Percentiles rank a stretch among this genome's conserved stretches.
phyloP scores from a whole-genome alignment of 2,329 filamentous ascomycete genomes.

The Stachybotrys chartarum region DNA sequence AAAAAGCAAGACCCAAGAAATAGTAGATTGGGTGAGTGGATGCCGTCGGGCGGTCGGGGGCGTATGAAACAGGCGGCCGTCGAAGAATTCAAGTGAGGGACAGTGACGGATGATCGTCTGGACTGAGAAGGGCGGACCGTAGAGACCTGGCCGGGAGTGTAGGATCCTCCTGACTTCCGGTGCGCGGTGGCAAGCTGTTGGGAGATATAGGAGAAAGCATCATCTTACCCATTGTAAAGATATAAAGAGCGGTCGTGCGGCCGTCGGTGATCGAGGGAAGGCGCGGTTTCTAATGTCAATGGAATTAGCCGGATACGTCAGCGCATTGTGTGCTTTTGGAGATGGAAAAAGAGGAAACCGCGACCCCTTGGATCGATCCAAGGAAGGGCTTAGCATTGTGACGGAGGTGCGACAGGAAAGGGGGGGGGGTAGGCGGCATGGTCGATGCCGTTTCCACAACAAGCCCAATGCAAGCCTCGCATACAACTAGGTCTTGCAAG shows the following conservation, averaged over 20 bases:
- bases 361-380: background rate
- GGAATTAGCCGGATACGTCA: no score
- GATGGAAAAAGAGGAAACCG: background rate
- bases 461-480: no score
- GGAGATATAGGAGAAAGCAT: conserved; percentile 18
- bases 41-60: background rate
- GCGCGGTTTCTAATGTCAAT: conserved; percentile 15
- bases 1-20: conserved; percentile 36
- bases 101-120: background rate
- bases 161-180: conserved; percentile 13
- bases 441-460: background rate
- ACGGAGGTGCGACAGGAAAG: conserved; percentile 13
- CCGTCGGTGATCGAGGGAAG: conserved; percentile 19
- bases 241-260: conserved; percentile 29
- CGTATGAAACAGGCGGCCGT: background rate
- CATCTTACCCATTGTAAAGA: conserved; percentile 34
- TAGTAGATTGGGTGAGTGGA: conserved; percentile 31
- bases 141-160: background rate
- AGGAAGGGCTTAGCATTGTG: conserved; percentile 12
- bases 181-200: conserved; percentile 15
- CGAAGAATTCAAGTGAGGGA: conserved; percentile 5
- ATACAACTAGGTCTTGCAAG: background rate
- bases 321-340: background rate
- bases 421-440: conserved; percentile 10
- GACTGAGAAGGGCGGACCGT: background rate